Conservation (phyloP, 768 basidiomycete species). For the Ramaria sp. region DNA sequence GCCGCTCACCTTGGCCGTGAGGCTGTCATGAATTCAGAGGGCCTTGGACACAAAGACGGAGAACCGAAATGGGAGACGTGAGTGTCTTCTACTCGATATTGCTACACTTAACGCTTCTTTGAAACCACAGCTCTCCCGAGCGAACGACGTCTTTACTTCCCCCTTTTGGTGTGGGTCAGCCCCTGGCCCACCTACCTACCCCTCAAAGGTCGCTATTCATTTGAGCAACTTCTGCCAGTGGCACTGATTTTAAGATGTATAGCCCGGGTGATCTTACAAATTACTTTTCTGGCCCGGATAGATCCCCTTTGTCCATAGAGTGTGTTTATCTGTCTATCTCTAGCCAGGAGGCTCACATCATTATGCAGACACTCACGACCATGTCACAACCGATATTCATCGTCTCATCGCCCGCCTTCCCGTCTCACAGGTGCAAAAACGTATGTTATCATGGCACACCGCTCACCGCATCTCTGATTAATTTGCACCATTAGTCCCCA, state of each 20-base stretch:
- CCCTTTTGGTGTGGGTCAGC: conserved; percentile 1
- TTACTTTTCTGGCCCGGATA: neutral
- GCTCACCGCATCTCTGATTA: neutral
- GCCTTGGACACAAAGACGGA: too few relatives aligned
- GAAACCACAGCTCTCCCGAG: neutral
- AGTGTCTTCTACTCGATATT: neutral
- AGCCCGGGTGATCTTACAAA: neutral
- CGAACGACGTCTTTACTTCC: conserved; percentile 1
- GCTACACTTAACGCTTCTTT: neutral
- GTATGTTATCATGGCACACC: conserved; percentile 2
- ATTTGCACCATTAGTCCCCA: neutral
- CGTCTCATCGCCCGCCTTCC: neutral
- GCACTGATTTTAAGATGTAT: neutral
- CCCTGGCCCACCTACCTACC: conserved; percentile 5
- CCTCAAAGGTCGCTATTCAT: conserved; percentile 4
- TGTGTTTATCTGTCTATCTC: neutral
- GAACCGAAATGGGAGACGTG: neutral
- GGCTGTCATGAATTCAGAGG: too few relatives aligned
- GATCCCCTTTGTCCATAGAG: neutral
- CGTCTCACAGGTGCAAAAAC: neutral
- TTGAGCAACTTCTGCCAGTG: neutral
- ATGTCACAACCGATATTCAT: neutral
- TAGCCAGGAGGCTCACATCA: neutral
- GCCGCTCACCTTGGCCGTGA: too few relatives aligned
- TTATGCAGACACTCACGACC: neutral